Percentiles rank a stretch among this genome's conserved stretches.
Conservation (phyloP, 1,284 basidiomycete species). For the Pterulicium gracile region DNA sequence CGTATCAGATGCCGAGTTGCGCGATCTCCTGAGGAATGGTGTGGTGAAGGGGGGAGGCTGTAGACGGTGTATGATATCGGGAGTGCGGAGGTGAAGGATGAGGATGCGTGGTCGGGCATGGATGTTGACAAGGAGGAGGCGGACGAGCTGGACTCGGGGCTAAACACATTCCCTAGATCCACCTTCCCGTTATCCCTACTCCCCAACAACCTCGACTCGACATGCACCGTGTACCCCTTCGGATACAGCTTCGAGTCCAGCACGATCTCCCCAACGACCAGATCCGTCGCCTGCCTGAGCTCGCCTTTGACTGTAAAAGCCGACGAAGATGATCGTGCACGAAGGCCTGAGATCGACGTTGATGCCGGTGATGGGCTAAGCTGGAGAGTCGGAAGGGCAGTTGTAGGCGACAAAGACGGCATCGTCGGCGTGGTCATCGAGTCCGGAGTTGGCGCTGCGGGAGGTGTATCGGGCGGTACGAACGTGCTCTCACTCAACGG, state of each 20-base stretch:
- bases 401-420: not conserved
- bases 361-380: conserved; percentile 6
- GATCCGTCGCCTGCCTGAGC: conserved; percentile 42
- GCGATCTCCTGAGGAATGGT: conserved; percentile 63
- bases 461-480: not conserved
- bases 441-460: not conserved
- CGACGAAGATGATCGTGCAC: conserved; percentile 26
- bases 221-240: conserved; percentile 52
- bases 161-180: not conserved
- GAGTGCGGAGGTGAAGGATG: no score
- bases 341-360: conserved; percentile 17
- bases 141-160: not conserved
- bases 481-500: not conserved
- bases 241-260: conserved; percentile 70
- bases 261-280: conserved; percentile 62
- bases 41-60: conserved; percentile 68
- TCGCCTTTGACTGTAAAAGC: conserved; percentile 53
- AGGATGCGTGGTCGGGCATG: conserved; percentile 11
- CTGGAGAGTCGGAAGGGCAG: conserved; percentile 5
- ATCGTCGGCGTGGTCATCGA: not conserved
- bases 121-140: not conserved
- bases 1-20: conserved; percentile 67
- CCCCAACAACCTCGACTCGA: conserved; percentile 15
- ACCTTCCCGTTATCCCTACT: not conserved
- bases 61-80: conserved; percentile 47